Base-by-base conservation (phyloP, 345 rosid species). In the Ricinus communis region DNA sequence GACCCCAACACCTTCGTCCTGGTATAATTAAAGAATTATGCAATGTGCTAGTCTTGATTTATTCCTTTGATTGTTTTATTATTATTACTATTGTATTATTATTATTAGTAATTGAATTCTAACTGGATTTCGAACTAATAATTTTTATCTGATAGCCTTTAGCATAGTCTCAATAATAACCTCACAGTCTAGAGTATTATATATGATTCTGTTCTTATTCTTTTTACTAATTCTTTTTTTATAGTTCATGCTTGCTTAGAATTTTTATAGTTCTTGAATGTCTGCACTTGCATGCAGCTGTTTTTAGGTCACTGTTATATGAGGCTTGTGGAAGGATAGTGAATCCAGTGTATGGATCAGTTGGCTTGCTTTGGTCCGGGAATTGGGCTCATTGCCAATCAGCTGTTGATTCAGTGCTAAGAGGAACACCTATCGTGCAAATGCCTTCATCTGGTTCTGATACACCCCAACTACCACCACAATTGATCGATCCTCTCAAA, bases 331-430 rank as follows among this genome's bases (percentile, higher is more conserved):
- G 78, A 3, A 15, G 78, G 56, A 68, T 74, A 52, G 78, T 74
- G 69, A 74, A 74, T 40, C 78, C 78, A 1, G 73, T 74, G 10
- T 28, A 33, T 16, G 78, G 78, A 0, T 74, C 78, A 11, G 78
- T 68, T 4, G 78, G 78, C 4, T 18, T 74, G 40, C 73, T 74
- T n/a, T 68, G 78, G 73, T 60, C 78, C 8, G 78, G 78, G 5
- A 68, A 69, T 38, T 74, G 78, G 78, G 54, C 49, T 66, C 73
- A 68, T 4, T 74, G 78, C 54, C 73, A 74, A 43, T 60, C 79
- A 16, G 79, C 74, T 30, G 89, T 87, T 50, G 88, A 90, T 16
- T 81, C 84, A 0, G 86, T 90, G 1, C 87, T 87, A 68, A 78
- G 50, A 50, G 91, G 91, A 63, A 53, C 71, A 43, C 76, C 86